Conservation (phyloP, 2,329 filamentous ascomycete genomes). For the Cladosporium cucumerinum region DNA sequence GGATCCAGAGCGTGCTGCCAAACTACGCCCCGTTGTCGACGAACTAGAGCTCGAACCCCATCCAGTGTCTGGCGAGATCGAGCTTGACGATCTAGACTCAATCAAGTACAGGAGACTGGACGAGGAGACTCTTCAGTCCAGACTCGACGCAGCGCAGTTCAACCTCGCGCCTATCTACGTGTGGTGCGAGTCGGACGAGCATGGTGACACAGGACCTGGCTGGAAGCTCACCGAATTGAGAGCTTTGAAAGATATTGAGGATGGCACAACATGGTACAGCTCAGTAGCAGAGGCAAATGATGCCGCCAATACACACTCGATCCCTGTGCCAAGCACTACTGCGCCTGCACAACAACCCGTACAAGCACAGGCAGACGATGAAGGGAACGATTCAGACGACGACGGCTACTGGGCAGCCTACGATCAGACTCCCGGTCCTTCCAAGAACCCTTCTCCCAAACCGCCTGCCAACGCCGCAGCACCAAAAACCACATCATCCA, state of each 20-base stretch:
- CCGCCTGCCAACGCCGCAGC: slow-evolving; percentile 39
- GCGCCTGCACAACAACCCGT: not conserved
- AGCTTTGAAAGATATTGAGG: slow-evolving; percentile 53
- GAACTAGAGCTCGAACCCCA: slow-evolving; percentile 71
- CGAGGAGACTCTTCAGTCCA: slow-evolving; percentile 68
- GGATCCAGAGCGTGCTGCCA: slow-evolving; percentile 55
- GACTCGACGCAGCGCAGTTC: slow-evolving; percentile 60
- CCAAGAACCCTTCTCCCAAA: slow-evolving; percentile 60
- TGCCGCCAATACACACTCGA: slow-evolving; percentile 19
- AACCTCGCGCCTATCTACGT: slow-evolving; percentile 64
- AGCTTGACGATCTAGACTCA: slow-evolving; percentile 65
- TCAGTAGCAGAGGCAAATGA: slow-evolving; percentile 61
- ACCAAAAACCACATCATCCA: slow-evolving; percentile 12
- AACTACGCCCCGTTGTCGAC: slow-evolving; percentile 59
- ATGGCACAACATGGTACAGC: slow-evolving; percentile 56
- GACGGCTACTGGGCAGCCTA: slow-evolving; percentile 80
- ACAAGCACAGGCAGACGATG: slow-evolving; percentile 21
- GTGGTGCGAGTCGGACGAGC: slow-evolving; percentile 65
- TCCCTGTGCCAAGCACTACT: slow-evolving; percentile 13
- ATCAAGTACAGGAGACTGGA: slow-evolving; percentile 67
- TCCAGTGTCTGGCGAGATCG: slow-evolving; percentile 74
- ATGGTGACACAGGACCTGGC: slow-evolving; percentile 54
- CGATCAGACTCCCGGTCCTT: slow-evolving; percentile 66
- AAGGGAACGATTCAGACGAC: slow-evolving; percentile 63
- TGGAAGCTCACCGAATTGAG: slow-evolving; percentile 73